phyloP scores from a whole-genome alignment of 306 rosid species.

The Potentilla sterilis region DNA sequence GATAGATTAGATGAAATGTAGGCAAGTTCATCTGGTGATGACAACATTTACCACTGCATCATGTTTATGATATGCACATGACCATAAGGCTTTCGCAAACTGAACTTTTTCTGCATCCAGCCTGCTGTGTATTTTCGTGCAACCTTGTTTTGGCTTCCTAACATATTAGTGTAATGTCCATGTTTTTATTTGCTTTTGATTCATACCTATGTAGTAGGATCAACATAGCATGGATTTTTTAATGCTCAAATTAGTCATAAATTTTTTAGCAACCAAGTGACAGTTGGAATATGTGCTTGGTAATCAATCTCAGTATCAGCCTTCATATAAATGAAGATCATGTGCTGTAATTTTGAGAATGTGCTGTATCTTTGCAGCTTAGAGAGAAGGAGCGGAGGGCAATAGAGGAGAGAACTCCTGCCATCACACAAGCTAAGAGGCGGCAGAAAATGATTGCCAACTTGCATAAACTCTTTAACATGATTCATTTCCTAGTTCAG shows the following conservation, averaged over 20 bases:
- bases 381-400: constrained; percentile 63
- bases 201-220: not conserved
- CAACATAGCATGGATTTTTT: not conserved
- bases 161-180: not conserved
- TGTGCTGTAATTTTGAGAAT: not conserved
- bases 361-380: constrained; percentile 48
- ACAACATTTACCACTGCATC: too few species aligned
- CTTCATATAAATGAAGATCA: not conserved
- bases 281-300: not conserved
- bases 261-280: not conserved
- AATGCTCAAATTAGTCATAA: not conserved
- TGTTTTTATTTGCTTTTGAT: not conserved
- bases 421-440: constrained; percentile 67
- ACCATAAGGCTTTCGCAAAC: not conserved
- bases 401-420: constrained; percentile 68
- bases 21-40: not conserved
- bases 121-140: not conserved
- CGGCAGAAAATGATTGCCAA: constrained; percentile 55
- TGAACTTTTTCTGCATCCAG: not conserved
- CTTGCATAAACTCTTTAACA: constrained; percentile 80
- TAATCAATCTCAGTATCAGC: not conserved
- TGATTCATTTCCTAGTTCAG: constrained; percentile 57
- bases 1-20: too few species aligned
- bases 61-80: not conserved
- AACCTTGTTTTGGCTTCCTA: not conserved